Conservation (phyloP, 2,329 filamentous ascomycete genomes). For the Penicillium sp. region DNA sequence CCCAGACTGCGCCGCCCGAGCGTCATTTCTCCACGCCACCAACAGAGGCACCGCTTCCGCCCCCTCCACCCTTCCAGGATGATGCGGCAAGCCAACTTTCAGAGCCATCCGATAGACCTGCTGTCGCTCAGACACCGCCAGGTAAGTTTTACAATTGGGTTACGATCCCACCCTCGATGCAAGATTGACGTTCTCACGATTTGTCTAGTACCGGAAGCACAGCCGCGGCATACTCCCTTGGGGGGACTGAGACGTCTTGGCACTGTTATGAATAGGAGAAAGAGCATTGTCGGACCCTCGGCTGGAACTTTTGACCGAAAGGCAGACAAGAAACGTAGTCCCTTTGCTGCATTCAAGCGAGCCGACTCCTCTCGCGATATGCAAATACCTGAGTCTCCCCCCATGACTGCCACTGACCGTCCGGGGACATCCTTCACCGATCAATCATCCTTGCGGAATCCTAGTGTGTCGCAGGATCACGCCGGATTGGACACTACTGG, state of each 20-base stretch:
- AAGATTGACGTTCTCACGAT: background rate
- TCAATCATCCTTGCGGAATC: slow-evolving; percentile 27
- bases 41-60: slow-evolving; percentile 34
- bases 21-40: background rate
- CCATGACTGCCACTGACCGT: slow-evolving; percentile 30
- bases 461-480: slow-evolving; percentile 30
- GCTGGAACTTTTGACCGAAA: slow-evolving; percentile 27
- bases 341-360: slow-evolving; percentile 46
- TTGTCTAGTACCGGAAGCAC: slow-evolving; percentile 30
- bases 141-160: slow-evolving; percentile 30
- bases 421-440: slow-evolving; percentile 34
- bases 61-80: slow-evolving; percentile 48
- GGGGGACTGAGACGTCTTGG: slow-evolving; percentile 49
- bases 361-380: slow-evolving; percentile 41
- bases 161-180: background rate
- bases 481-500: slow-evolving; percentile 21
- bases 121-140: slow-evolving; percentile 33
- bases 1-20: slow-evolving; percentile 25
- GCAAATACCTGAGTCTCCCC: slow-evolving; percentile 39
- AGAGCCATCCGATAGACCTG: slow-evolving; percentile 42
- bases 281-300: slow-evolving; percentile 43
- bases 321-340: slow-evolving; percentile 45
- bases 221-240: slow-evolving; percentile 43
- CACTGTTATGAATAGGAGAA: slow-evolving; percentile 50
- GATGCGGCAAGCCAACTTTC: slow-evolving; percentile 59